Base-by-base conservation (phyloP, 148 eudicot genomes). In the Camellia japonica region DNA sequence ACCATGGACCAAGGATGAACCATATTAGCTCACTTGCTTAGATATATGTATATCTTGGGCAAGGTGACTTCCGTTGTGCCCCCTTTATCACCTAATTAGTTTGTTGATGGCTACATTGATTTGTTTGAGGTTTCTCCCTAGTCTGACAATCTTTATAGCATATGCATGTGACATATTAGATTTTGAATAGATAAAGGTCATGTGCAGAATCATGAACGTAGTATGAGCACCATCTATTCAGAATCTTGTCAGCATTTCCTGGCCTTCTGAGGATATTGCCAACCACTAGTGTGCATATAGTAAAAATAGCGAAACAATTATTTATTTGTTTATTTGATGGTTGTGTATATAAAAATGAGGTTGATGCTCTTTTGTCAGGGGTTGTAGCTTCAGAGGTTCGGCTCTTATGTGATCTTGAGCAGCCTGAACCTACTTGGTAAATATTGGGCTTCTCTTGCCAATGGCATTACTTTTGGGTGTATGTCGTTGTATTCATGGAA, bases 341-440 rank as follows among this genome's bases (percentile, higher is more conserved):
- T 30, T 73, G 43, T 49, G n/a, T 55, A 73, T 72, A 7, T 61
- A 10, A 73, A 94, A 75, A 18, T 54, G 6, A 23, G 49, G 23
- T 65, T 59, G 3, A 55, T 41, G 4, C 42, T 64, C 38, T 73
- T 78, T 52, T 75, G 76, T 70, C 84, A 93, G 97, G 97, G 47
- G 62, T 77, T 72, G 94, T 87, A 69, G 80, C 96, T 38, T 95
- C 98, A 18, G 98, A 86, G 91, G 90, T 95, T 80, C 89, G 94
- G 72, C 94, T 95, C 80, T 71, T 95, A 61, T 95, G 97, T 80
- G 97, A 95, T 89, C 97, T 95, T 80, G 93, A 89, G 86, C 94
- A 89, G 86, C 89, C 94, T 74, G 97, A 95, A 77, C 98, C 98
- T 68, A 84, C 94, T 76, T 95, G 98, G 98, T 95, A 92, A 75